Conservation (phyloP, 2,329 filamentous ascomycete species). For the Fusarium sp. region DNA sequence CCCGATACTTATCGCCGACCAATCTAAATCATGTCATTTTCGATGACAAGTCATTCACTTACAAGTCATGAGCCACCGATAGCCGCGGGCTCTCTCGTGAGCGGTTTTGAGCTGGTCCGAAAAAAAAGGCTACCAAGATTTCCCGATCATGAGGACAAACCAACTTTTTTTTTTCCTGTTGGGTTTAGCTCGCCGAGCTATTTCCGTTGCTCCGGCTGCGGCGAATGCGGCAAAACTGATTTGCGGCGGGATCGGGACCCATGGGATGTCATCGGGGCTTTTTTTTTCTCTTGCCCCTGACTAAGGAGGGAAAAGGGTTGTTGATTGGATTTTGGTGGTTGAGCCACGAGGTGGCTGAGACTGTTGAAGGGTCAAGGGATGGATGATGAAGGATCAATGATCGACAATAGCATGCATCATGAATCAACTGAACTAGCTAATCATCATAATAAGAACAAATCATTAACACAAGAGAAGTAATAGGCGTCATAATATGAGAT, state of each 20-base stretch:
- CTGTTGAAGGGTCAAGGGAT: background rate
- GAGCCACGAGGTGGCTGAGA: constrained; percentile 23
- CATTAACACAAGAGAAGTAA: background rate
- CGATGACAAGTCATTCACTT: constrained; percentile 5
- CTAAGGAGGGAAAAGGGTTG: background rate
- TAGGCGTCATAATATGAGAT: background rate
- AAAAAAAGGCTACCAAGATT: background rate
- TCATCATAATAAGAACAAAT: background rate
- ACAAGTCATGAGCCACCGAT: constrained; percentile 5
- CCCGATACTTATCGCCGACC: constrained; percentile 1
- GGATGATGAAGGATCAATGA: background rate
- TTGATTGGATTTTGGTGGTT: constrained; percentile 2
- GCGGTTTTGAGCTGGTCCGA: constrained; percentile 13
- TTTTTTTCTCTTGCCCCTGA: constrained; percentile 12
- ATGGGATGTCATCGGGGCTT: constrained; percentile 3
- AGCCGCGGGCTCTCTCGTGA: constrained; percentile 9
- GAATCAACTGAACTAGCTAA: background rate
- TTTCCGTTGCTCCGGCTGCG: constrained; percentile 40
- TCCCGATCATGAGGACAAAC: background rate
- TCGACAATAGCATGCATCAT: background rate
- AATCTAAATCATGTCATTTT: constrained; percentile 20
- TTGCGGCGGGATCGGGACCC: constrained; percentile 27
- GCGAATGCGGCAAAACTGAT: constrained; percentile 14
- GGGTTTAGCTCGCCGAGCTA: constrained; percentile 36
- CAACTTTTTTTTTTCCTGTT: constrained; percentile 5